Conservation (phyloP, 108 stramenopile genomes). For the Schizochytrium sp. region DNA sequence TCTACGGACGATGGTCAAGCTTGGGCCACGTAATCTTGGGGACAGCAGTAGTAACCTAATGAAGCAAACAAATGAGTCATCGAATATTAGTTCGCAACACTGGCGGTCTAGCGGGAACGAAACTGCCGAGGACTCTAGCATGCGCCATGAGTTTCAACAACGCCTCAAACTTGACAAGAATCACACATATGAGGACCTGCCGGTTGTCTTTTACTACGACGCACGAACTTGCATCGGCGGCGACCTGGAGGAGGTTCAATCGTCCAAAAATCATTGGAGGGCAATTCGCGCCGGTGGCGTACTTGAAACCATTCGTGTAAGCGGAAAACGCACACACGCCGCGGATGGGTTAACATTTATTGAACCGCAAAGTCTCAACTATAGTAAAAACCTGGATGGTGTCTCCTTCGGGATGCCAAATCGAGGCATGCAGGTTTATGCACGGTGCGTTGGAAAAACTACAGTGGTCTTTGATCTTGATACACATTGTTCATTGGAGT, state of each 20-base stretch:
- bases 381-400: constrained; percentile 4
- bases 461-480: background rate
- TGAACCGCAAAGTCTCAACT: constrained; percentile 10
- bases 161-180: constrained; percentile 18
- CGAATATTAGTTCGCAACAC: background rate
- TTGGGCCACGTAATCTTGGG: background rate
- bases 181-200: constrained; percentile 23
- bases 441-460: background rate
- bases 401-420: constrained; percentile 49
- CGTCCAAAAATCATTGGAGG: background rate
- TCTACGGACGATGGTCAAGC: background rate
- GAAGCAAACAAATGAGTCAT: background rate
- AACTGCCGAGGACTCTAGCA: background rate
- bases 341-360: background rate
- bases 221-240: constrained; percentile 47
- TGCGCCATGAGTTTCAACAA: constrained; percentile 16
- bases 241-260: background rate
- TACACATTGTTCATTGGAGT: background rate
- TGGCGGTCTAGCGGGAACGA: constrained; percentile 13
- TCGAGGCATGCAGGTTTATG: constrained; percentile 39
- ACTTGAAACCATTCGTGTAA: constrained; percentile 9
- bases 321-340: background rate
- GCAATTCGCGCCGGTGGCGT: constrained; percentile 25
- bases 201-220: constrained; percentile 26
- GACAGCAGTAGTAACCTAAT: background rate